phyloP scores from a whole-genome alignment of 2,329 filamentous ascomycete species.

The Fusarium denticulatum region DNA sequence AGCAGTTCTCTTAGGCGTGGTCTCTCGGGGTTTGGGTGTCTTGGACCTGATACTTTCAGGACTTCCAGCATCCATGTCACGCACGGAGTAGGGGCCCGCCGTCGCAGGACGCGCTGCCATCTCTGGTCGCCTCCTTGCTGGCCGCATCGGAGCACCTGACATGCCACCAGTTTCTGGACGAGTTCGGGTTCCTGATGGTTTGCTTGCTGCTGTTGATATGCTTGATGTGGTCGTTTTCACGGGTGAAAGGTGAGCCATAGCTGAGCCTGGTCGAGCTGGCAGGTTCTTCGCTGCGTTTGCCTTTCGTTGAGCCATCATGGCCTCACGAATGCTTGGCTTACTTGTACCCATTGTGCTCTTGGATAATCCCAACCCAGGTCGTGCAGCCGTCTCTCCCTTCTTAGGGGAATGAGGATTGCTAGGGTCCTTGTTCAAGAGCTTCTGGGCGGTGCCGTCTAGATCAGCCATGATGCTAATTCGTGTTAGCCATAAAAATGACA shows the following conservation, averaged over 20 bases:
- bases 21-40: constrained; percentile 61
- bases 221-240: constrained; percentile 51
- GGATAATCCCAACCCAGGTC: constrained; percentile 69
- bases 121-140: constrained; percentile 67
- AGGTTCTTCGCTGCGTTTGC: constrained; percentile 62
- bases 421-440: constrained; percentile 82
- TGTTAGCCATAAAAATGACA: constrained; percentile 35
- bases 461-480: constrained; percentile 75
- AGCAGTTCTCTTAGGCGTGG: constrained; percentile 62
- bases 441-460: constrained; percentile 81
- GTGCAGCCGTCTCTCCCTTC: constrained; percentile 58
- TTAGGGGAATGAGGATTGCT: constrained; percentile 79
- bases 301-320: constrained; percentile 85
- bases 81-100: constrained; percentile 71
- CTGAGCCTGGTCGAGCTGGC: constrained; percentile 68
- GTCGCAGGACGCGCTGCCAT: constrained; percentile 69
- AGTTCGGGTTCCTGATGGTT: constrained; percentile 51
- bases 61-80: constrained; percentile 57
- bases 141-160: constrained; percentile 71
- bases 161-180: constrained; percentile 65
- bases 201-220: constrained; percentile 45
- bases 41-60: constrained; percentile 60
- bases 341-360: constrained; percentile 68
- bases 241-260: constrained; percentile 70
- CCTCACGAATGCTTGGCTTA: constrained; percentile 79